Evolutionary conservation across 768 basidiomycete genomes (phyloP).

Genomic region (Trametes maxima): DNA sequence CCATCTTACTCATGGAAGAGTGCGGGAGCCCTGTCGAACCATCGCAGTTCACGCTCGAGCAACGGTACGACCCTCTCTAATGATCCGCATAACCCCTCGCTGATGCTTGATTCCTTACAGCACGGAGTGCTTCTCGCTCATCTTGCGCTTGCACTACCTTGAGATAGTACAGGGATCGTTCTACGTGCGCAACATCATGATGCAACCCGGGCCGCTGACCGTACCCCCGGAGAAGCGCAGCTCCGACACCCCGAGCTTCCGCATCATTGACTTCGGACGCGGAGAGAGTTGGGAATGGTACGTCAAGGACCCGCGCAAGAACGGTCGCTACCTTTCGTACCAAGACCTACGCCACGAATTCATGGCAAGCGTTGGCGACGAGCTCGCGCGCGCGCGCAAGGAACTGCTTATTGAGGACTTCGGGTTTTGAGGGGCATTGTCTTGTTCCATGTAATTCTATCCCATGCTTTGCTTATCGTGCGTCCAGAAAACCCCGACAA

Average conservation of each 20-base stretch:
- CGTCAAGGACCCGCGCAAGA: not conserved
- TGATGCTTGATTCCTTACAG: slow-evolving; percentile 1
- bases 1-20: slow-evolving; percentile 50
- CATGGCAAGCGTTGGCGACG: not conserved
- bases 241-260: slow-evolving; percentile 39
- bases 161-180: slow-evolving; percentile 46
- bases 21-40: slow-evolving; percentile 43
- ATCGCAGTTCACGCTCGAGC: slow-evolving; percentile 22
- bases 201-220: slow-evolving; percentile 46
- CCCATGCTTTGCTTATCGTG: not conserved
- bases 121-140: slow-evolving; percentile 36
- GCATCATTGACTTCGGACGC: slow-evolving; percentile 55
- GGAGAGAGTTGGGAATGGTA: slow-evolving; percentile 7
- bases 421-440: not conserved
- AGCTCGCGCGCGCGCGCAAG: slow-evolving; percentile 2
- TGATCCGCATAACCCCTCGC: not conserved
- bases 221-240: slow-evolving; percentile 34
- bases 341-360: not conserved
- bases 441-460: not conserved
- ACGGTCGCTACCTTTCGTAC: not conserved
- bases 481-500: no score
- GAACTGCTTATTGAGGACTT: slow-evolving; percentile 12
- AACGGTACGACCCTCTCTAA: slow-evolving; percentile 22
- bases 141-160: slow-evolving; percentile 42
- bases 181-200: slow-evolving; percentile 45